Conservation (phyloP, 2,329 filamentous ascomycete species). For the Fulvia fulva region DNA sequence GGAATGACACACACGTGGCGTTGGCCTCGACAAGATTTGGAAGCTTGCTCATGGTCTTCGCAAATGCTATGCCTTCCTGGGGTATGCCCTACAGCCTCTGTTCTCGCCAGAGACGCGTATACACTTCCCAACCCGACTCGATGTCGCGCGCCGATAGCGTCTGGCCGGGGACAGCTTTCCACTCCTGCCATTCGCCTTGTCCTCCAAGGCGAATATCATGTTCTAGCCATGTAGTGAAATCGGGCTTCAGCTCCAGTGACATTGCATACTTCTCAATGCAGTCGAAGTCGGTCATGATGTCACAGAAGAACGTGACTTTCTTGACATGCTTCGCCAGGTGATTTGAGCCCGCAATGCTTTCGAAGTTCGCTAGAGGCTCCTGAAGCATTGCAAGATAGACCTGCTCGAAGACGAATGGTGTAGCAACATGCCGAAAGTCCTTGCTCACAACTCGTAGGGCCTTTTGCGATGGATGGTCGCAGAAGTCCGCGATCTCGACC, state of each 20-base stretch:
- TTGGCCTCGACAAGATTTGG: not conserved
- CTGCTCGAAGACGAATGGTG: not conserved
- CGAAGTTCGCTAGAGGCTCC: not conserved
- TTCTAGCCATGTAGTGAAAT: not conserved
- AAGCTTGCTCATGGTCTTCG: not conserved
- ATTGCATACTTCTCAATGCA: not conserved
- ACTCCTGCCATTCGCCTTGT: not conserved
- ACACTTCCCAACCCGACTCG: not conserved
- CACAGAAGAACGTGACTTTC: not conserved
- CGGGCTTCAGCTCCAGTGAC: not conserved
- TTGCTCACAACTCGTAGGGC: not conserved
- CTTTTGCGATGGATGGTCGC: not conserved
- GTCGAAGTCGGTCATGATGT: not conserved
- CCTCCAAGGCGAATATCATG: not conserved
- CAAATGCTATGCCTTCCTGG: not conserved
- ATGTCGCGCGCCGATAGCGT: not conserved
- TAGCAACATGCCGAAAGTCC: not conserved
- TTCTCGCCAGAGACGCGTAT: not conserved
- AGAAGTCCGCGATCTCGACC: not conserved
- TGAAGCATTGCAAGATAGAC: not conserved
- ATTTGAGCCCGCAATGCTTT: not conserved
- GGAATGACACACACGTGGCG: not conserved
- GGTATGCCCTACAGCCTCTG: not conserved
- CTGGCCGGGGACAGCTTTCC: not conserved
- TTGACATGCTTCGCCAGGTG: not conserved